Evolutionary conservation across 2,329 filamentous ascomycete genomes (phyloP).

Genomic region (Fusarium bulbicola): DNA sequence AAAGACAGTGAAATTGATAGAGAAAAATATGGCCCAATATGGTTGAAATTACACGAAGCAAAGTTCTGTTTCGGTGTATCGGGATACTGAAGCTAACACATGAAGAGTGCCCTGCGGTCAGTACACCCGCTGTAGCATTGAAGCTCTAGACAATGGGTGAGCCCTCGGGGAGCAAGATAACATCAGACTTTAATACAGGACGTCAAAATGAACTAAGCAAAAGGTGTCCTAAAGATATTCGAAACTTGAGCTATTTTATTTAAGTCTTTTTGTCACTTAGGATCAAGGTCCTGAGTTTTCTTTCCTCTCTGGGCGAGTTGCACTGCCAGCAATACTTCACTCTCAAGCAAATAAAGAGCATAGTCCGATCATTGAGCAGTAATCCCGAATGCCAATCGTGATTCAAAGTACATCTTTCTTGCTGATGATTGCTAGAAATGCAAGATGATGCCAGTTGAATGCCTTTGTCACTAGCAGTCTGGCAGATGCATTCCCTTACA

Average conservation of each 20-base stretch:
- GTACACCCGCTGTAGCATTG: background rate
- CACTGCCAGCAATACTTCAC: background rate
- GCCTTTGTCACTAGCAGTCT: background rate
- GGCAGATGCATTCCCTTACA: background rate
- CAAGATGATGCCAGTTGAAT: constrained; percentile 1
- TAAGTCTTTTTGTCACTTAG: too few species aligned
- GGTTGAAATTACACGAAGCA: background rate
- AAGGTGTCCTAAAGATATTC: too few species aligned
- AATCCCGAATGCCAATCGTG: background rate
- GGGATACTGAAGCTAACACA: background rate
- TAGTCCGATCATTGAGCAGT: background rate
- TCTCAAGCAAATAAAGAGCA: too few species aligned
- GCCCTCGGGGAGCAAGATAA: too few species aligned
- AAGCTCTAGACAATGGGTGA: background rate
- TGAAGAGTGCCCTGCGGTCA: background rate
- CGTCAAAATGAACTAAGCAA: too few species aligned
- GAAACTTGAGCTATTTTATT: too few species aligned
- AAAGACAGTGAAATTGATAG: background rate
- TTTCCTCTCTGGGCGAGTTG: background rate
- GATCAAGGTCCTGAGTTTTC: too few species aligned
- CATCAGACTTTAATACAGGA: too few species aligned
- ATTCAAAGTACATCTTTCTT: background rate
- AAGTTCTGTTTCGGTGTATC: background rate
- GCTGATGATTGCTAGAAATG: background rate
- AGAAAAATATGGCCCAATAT: background rate